A percentile compares a stretch with the other conserved stretches of the same genome.
Conservation (phyloP, 441 rosid species). For the Capsella rubella region DNA sequence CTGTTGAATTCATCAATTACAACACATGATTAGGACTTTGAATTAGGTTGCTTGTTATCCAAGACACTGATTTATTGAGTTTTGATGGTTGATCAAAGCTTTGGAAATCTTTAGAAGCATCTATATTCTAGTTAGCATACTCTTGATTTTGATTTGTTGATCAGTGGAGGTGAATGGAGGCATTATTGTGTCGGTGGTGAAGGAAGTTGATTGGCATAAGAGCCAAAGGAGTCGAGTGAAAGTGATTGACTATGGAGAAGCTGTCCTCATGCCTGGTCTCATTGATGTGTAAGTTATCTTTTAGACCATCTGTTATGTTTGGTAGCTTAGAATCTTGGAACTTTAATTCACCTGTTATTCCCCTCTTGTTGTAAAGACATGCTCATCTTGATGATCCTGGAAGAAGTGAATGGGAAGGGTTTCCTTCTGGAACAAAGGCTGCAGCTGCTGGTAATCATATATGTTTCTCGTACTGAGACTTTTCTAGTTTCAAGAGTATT, state of each 20-base stretch:
- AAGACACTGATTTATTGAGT: not conserved
- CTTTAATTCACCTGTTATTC: conserved; percentile 8
- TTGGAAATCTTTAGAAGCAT: not conserved
- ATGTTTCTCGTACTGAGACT: conserved; percentile 14
- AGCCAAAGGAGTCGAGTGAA: conserved; percentile 50
- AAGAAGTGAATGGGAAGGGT: conserved; percentile 97
- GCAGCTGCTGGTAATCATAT: conserved; percentile 83
- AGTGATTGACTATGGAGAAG: conserved; percentile 77
- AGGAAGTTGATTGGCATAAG: conserved; percentile 69
- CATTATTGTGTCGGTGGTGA: conserved; percentile 62
- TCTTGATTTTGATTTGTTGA: not conserved
- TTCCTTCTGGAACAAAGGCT: conserved; percentile 93
- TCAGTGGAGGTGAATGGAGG: conserved; percentile 81
- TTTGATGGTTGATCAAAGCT: not conserved
- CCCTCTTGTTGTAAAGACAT: conserved; percentile 59
- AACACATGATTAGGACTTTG: conserved; percentile 11
- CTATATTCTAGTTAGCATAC: not conserved
- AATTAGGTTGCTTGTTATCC: not conserved
- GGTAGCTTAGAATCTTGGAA: not conserved
- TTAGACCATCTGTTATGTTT: not conserved
- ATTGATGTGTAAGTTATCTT: conserved; percentile 73
- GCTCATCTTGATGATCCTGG: conserved; percentile 98
- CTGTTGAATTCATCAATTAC: not conserved
- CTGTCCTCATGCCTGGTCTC: conserved; percentile 94
- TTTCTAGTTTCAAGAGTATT: conserved; percentile 13